phyloP scores from a whole-genome alignment of 2,329 filamentous ascomycete species.

The Dendryphion nanum region DNA sequence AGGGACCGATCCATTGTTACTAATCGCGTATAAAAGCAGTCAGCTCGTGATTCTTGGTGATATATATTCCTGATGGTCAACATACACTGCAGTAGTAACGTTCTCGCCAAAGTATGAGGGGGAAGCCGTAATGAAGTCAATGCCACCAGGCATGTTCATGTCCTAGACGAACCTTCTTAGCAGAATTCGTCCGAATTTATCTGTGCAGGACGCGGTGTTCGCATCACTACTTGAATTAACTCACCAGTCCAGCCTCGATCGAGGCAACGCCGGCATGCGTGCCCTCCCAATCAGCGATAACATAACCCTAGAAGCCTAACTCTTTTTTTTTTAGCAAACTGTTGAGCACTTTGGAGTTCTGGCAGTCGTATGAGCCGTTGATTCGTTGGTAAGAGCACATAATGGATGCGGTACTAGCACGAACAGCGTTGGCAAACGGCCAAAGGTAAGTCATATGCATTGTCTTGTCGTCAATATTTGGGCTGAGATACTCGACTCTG shows the following conservation, averaged over 20 bases:
- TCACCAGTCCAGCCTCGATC: slow-evolving; percentile 47
- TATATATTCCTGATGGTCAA: too few relatives aligned
- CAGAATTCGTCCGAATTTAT: too few relatives aligned
- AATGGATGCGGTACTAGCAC: slow-evolving; percentile 56
- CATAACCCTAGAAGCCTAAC: slow-evolving; percentile 49
- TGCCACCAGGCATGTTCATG: slow-evolving; percentile 43
- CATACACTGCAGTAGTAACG: slow-evolving; percentile 35
- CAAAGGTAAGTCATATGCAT: slow-evolving; percentile 66
- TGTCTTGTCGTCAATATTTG: slow-evolving; percentile 64
- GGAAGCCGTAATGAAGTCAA: not conserved
- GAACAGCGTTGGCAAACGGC: slow-evolving; percentile 63
- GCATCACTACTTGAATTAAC: too few relatives aligned
- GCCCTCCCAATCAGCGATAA: slow-evolving; percentile 46
- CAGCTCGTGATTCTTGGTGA: too few relatives aligned
- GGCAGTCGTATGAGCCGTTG: slow-evolving; percentile 36
- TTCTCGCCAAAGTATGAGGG: slow-evolving; percentile 38
- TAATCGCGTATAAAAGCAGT: too few relatives aligned
- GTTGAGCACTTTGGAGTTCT: slow-evolving; percentile 46
- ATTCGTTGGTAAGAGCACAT: slow-evolving; percentile 57
- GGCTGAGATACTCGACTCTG: slow-evolving; percentile 56
- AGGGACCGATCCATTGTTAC: slow-evolving; percentile 42
- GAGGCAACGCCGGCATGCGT: slow-evolving; percentile 44
- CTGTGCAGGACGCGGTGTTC: too few relatives aligned
- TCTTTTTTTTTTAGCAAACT: slow-evolving; percentile 52
- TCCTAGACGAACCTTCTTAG: too few relatives aligned